These are phyloP conservation scores for Carex kokanica DNA, from an alignment of 176 grass and related monocot species.

Conservation along the genomic window DNA sequence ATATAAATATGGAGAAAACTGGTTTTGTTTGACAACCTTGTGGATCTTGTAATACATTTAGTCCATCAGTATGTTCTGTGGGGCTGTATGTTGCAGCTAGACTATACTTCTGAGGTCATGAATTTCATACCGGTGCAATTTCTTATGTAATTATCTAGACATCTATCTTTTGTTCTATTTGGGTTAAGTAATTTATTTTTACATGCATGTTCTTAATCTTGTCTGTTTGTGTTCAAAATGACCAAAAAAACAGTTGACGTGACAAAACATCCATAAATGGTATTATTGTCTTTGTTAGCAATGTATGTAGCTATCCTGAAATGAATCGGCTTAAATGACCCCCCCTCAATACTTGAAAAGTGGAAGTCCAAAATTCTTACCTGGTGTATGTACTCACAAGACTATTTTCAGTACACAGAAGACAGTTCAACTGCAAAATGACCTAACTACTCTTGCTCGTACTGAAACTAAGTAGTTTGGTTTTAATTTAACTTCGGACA, in stretches of 20 bases:
- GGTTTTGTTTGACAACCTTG: background rate
- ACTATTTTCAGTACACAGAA: background rate
- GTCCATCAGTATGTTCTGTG: background rate
- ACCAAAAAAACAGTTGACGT: constrained; percentile 22
- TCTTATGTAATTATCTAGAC: background rate
- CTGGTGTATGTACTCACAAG: background rate
- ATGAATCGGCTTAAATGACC: background rate
- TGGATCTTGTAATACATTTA: background rate
- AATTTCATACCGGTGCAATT: background rate
- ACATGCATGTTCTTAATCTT: constrained; percentile 16
- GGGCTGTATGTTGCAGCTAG: background rate
- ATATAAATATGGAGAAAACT: background rate
- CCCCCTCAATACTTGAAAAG: background rate
- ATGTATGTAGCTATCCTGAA: background rate
- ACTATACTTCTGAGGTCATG: background rate
- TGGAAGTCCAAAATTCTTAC: background rate
- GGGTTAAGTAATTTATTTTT: constrained; percentile 39
- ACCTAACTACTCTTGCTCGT: background rate
- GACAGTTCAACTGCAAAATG: background rate
- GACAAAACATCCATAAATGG: constrained; percentile 27
- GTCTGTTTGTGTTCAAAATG: constrained; percentile 27
- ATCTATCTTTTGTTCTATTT: background rate
- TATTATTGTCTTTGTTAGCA: constrained; percentile 13
- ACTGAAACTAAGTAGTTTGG: background rate
- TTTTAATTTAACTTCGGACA: background rate